A percentile compares a stretch with the other conserved stretches of the same genome.
Conservation (phyloP, 2,329 filamentous ascomycete species). For the Colletotrichum euphorbiae region DNA sequence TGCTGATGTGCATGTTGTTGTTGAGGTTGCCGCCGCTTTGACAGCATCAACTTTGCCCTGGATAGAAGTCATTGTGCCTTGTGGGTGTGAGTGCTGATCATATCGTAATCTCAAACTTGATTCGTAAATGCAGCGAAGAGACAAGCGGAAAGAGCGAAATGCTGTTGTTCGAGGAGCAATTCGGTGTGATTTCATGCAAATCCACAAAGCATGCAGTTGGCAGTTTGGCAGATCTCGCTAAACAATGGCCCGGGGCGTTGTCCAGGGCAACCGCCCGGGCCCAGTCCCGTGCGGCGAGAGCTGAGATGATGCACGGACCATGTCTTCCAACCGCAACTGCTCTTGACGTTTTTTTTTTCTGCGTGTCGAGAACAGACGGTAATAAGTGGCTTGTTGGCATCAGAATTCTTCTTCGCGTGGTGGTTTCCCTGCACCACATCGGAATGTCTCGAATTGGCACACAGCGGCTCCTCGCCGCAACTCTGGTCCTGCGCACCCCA, state of each 20-base stretch:
- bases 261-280: slow-evolving; percentile 29
- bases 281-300: slow-evolving; percentile 23
- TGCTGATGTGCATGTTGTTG: slow-evolving; percentile 64
- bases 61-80: slow-evolving; percentile 55
- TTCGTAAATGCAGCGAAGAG: not conserved
- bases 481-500: slow-evolving; percentile 12
- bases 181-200: slow-evolving; percentile 32
- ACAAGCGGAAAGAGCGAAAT: slow-evolving; percentile 19
- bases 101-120: slow-evolving; percentile 44
- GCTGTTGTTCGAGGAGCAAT: slow-evolving; percentile 32
- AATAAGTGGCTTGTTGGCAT: not conserved
- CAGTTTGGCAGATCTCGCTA: slow-evolving; percentile 41
- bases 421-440: not conserved
- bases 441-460: slow-evolving; percentile 25
- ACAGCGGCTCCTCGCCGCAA: slow-evolving; percentile 21
- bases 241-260: slow-evolving; percentile 38
- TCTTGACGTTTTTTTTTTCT: slow-evolving; percentile 16
- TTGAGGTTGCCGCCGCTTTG: slow-evolving; percentile 65
- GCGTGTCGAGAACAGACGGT: not conserved
- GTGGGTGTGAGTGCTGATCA: slow-evolving; percentile 45
- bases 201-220: slow-evolving; percentile 27
- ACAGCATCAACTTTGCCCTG: slow-evolving; percentile 60
- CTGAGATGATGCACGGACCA: slow-evolving; percentile 26
- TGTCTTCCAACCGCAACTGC: not conserved
- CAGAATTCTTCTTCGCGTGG: not conserved